These are phyloP conservation scores for Eucalyptus brandiana DNA, from an alignment of 345 rosid species.

Conservation along the genomic window DNA sequence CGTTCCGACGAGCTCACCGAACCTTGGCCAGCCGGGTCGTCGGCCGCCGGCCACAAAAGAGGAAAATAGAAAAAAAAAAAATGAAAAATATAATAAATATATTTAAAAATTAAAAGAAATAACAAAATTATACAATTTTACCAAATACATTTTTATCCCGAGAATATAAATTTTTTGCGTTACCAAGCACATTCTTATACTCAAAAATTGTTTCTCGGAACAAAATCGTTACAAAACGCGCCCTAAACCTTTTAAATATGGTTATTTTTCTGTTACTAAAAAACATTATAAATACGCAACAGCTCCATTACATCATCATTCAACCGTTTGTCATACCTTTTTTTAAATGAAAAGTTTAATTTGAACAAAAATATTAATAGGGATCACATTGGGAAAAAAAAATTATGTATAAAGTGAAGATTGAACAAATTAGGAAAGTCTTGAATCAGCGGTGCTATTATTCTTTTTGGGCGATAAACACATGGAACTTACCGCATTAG, in stretches of 20 bases:
- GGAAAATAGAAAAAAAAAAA: too few species aligned
- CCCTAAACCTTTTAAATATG: fast-evolving
- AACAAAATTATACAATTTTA: too few species aligned
- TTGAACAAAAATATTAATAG: background rate
- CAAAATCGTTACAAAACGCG: fast-evolving
- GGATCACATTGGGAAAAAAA: too few species aligned
- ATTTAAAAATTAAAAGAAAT: too few species aligned
- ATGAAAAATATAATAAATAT: too few species aligned
- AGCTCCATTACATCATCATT: background rate
- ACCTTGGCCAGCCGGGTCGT: fast-evolving
- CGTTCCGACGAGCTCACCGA: fast-evolving
- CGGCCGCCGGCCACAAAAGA: fast-evolving
- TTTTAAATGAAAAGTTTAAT: too few species aligned
- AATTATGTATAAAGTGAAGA: background rate
- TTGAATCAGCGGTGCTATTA: background rate
- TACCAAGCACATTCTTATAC: fast-evolving
- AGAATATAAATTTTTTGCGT: fast-evolving
- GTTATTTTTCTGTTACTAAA: background rate
- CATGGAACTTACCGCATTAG: conserved; percentile 21
- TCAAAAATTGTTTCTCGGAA: fast-evolving
- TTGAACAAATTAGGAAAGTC: background rate
- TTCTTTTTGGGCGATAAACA: background rate
- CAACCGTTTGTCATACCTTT: too few species aligned
- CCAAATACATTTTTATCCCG: fast-evolving
- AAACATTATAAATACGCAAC: background rate